Percentiles rank a stretch among this genome's conserved stretches.
phyloP scores from a whole-genome alignment of 108 stramenopile species.

The Schizochytrium sp. region DNA sequence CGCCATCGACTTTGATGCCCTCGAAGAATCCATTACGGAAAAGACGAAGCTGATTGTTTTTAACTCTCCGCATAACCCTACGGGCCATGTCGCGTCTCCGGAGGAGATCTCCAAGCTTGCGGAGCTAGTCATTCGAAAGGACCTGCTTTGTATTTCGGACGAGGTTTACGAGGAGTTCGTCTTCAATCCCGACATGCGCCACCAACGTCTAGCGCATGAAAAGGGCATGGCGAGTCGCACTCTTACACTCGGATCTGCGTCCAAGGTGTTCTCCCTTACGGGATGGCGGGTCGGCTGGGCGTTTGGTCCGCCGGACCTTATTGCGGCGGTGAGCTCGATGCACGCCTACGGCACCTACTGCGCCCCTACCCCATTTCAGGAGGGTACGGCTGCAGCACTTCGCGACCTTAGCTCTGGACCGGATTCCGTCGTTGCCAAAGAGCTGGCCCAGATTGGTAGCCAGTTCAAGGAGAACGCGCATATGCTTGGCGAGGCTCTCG shows the following conservation, averaged over 20 bases:
- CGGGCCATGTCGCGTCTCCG: conserved; percentile 73
- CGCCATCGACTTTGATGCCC: conserved; percentile 58
- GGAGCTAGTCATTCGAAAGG: conserved; percentile 51
- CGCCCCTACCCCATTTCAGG: conserved; percentile 85
- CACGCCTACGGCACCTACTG: conserved; percentile 75
- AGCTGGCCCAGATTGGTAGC: conserved; percentile 57
- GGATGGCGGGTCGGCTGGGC: conserved; percentile 99
- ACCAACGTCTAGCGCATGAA: conserved; percentile 69
- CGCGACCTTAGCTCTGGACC: background rate
- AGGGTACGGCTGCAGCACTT: conserved; percentile 57
- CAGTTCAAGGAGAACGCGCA: conserved; percentile 74
- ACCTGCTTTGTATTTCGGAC: conserved; percentile 69
- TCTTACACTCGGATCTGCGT: conserved; percentile 85
- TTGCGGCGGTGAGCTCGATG: background rate
- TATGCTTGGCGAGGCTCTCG: conserved; percentile 58
- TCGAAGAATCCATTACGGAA: conserved; percentile 61
- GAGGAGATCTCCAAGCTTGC: conserved; percentile 81
- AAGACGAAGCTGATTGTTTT: conserved; percentile 81
- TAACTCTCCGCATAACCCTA: conserved; percentile 92
- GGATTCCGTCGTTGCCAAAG: conserved; percentile 23
- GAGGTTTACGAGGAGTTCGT: conserved; percentile 98
- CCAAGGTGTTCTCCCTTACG: conserved; percentile 94
- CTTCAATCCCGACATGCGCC: conserved; percentile 60
- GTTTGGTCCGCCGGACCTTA: conserved; percentile 68
- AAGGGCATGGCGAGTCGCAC: conserved; percentile 81